A percentile compares a stretch with the other conserved stretches of the same genome.
Evolutionary conservation across 1,284 basidiomycete species (phyloP).

Genomic region (Anthracocystis walkeri): DNA sequence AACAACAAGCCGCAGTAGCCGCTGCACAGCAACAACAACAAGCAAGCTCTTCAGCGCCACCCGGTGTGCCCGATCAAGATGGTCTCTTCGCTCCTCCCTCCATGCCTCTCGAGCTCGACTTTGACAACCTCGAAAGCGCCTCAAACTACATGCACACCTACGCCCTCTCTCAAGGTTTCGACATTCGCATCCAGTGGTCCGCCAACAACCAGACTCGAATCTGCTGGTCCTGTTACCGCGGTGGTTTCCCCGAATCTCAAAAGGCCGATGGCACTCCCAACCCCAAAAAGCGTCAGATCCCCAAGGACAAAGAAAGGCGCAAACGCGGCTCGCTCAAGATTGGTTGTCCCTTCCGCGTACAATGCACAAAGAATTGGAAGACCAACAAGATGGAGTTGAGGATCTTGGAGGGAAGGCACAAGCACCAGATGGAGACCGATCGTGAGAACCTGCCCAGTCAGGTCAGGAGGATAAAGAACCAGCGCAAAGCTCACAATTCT

Average conservation of each 20-base stretch:
- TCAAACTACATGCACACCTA: slow-evolving; percentile 57
- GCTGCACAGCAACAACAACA: slow-evolving; percentile 22
- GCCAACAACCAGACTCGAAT: slow-evolving; percentile 55
- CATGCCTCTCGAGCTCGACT: slow-evolving; percentile 53
- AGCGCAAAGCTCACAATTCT: slow-evolving; percentile 29
- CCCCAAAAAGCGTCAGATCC: slow-evolving; percentile 47
- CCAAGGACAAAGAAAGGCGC: slow-evolving; percentile 50
- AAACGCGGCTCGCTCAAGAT: slow-evolving; percentile 53
- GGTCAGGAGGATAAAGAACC: slow-evolving; percentile 39
- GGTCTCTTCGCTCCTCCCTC: slow-evolving; percentile 47
- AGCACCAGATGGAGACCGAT: slow-evolving; percentile 52
- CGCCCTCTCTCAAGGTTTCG: slow-evolving; percentile 52
- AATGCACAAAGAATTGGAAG: slow-evolving; percentile 55
- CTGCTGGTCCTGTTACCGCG: slow-evolving; percentile 53
- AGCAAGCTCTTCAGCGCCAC: slow-evolving; percentile 23
- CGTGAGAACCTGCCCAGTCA: slow-evolving; percentile 45
- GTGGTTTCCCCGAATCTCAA: slow-evolving; percentile 46
- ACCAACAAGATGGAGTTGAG: slow-evolving; percentile 52
- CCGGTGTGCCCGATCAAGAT: slow-evolving; percentile 37
- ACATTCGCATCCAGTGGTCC: slow-evolving; percentile 56
- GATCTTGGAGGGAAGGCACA: slow-evolving; percentile 47
- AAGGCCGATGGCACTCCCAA: slow-evolving; percentile 50
- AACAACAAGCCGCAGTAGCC: slow-evolving; percentile 20
- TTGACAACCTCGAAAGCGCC: slow-evolving; percentile 51
- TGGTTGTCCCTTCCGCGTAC: slow-evolving; percentile 49